Evolutionary conservation across 1,139 yeast species (phyloP).

Genomic region (Scheffersomyces quercinus): DNA sequence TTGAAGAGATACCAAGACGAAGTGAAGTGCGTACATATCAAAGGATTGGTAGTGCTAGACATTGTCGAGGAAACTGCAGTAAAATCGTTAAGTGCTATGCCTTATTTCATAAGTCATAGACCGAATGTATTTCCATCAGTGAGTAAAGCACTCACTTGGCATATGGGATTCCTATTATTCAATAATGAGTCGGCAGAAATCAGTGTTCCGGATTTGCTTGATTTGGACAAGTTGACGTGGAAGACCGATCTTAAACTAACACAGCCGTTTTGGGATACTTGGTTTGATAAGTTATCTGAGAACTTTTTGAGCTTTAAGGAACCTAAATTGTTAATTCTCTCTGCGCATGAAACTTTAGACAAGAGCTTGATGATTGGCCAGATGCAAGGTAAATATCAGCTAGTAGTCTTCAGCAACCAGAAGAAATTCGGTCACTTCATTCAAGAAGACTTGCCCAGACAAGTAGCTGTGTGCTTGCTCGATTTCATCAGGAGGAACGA

Average conservation of each 20-base stretch:
- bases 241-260: conserved; percentile 62
- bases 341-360: conserved; percentile 89
- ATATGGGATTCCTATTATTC: conserved; percentile 55
- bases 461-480: conserved; percentile 56
- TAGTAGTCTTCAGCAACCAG: conserved; percentile 69
- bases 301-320: conserved; percentile 54
- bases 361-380: conserved; percentile 87
- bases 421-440: conserved; percentile 79
- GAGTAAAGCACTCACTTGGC: conserved; percentile 81
- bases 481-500: conserved; percentile 52
- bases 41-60: conserved; percentile 79
- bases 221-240: conserved; percentile 47
- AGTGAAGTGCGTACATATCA: conserved; percentile 20
- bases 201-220: conserved; percentile 71
- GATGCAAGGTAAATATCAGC: conserved; percentile 94
- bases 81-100: conserved; percentile 66
- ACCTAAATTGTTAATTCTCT: conserved; percentile 74
- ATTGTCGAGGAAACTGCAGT: conserved; percentile 94
- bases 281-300: conserved; percentile 77
- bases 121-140: conserved; percentile 59
- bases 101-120: conserved; percentile 56
- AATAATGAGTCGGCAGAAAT: conserved; percentile 65
- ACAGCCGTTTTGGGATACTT: conserved; percentile 69
- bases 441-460: conserved; percentile 84
- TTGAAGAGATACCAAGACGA: conserved; percentile 14